phyloP scores from a whole-genome alignment of 139 green algal genomes.

The Coelastrella sp. region DNA sequence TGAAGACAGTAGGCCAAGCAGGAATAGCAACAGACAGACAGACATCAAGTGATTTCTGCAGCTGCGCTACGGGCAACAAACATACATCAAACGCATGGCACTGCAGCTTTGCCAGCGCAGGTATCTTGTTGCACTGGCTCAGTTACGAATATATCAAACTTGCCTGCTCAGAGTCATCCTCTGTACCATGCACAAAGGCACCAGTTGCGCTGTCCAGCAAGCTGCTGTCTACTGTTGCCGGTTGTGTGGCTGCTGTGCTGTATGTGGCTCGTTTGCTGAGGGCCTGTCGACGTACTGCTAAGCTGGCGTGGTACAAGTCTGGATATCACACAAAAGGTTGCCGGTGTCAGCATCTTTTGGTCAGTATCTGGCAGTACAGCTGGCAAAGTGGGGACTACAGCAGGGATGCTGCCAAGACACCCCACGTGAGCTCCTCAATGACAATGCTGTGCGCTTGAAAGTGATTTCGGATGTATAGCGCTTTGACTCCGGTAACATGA shows the following conservation, averaged over 20 bases:
- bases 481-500: background rate
- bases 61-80: too few relatives aligned
- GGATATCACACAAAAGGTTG: background rate
- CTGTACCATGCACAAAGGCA: slow-evolving; percentile 25
- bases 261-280: slow-evolving; percentile 25
- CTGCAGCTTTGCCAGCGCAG: too few relatives aligned
- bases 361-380: background rate
- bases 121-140: too few relatives aligned
- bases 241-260: background rate
- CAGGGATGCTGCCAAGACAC: background rate
- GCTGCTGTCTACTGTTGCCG: background rate
- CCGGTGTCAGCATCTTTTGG: background rate
- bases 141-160: too few relatives aligned
- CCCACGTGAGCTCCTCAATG: too few relatives aligned
- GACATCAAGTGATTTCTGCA: too few relatives aligned
- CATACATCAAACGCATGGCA: too few relatives aligned
- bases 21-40: too few relatives aligned
- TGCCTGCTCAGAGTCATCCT: slow-evolving; percentile 21
- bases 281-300: slow-evolving; percentile 16
- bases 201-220: slow-evolving; percentile 24
- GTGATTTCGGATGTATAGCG: too few relatives aligned
- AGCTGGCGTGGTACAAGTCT: slow-evolving; percentile 35
- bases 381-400: background rate
- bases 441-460: too few relatives aligned
- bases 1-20: too few relatives aligned